Evolutionary conservation across 1,284 basidiomycete genomes (phyloP).

Genomic region (Phaffia rhodozyma): DNA sequence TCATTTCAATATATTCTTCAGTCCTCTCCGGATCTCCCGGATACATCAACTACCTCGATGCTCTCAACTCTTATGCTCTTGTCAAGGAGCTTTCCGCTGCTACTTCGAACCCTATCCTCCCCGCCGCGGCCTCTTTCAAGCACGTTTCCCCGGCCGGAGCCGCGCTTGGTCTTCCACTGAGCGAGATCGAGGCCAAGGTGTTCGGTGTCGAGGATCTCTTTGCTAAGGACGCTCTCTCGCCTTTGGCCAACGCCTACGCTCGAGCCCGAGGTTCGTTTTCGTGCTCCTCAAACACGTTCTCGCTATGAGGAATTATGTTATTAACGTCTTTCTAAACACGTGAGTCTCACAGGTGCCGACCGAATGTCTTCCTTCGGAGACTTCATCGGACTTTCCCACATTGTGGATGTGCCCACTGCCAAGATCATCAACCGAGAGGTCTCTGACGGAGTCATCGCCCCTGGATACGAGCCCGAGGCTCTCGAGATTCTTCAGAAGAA

Average conservation of each 20-base stretch:
- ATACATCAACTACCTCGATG: conserved; percentile 98
- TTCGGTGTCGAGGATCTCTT: conserved; percentile 87
- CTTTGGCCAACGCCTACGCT: conserved; percentile 86
- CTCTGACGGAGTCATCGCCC: conserved; percentile 94
- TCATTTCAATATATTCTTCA: conserved; percentile 28
- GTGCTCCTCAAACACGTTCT: background rate
- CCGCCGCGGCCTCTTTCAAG: conserved; percentile 98
- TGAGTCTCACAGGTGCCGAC: conserved; percentile 58
- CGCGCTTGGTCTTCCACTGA: conserved; percentile 76
- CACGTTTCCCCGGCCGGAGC: conserved; percentile 97
- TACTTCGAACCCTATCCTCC: conserved; percentile 50
- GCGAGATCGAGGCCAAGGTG: conserved; percentile 79
- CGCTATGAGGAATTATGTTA: background rate
- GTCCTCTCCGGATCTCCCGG: conserved; percentile 89
- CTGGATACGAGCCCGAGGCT: conserved; percentile 78
- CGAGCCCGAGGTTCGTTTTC: conserved; percentile 66
- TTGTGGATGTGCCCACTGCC: conserved; percentile 87
- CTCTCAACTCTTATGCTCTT: conserved; percentile 91
- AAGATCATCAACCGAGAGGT: conserved; percentile 96
- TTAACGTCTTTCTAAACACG: conserved; percentile 12
- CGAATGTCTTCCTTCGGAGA: conserved; percentile 99
- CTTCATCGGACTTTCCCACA: conserved; percentile 88
- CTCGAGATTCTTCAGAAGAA: conserved; percentile 88
- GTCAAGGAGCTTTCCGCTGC: conserved; percentile 88
- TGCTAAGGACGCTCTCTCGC: conserved; percentile 65